A percentile compares a stretch with the other conserved stretches of the same genome.
phyloP scores from a whole-genome alignment of 495 filamentous ascomycete species.

The Hyaloscypha hepaticicola region DNA sequence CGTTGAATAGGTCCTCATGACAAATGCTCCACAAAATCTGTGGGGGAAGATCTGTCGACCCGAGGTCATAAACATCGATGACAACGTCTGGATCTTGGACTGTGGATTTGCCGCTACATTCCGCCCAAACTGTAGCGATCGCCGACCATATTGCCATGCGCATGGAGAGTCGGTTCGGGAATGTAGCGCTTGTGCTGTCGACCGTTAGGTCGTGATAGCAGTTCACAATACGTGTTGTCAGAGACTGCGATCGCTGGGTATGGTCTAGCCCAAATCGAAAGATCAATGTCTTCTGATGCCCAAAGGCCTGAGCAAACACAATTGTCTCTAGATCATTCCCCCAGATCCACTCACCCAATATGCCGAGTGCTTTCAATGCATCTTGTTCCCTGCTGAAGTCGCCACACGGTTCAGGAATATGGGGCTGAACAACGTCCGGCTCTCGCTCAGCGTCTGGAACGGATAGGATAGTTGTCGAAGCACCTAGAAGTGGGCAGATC shows the following conservation, averaged over 20 bases:
- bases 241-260: conserved; percentile 1
- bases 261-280: conserved; percentile 11
- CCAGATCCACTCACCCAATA: conserved; percentile 9
- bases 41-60: background rate
- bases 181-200: background rate
- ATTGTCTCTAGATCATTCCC: conserved; percentile 10
- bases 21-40: conserved; percentile 3
- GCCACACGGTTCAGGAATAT: conserved; percentile 5
- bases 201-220: conserved; percentile 15
- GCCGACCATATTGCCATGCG: conserved; percentile 10
- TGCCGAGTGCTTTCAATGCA: background rate
- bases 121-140: conserved; percentile 11
- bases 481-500: conserved; percentile 17
- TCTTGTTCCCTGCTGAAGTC: conserved; percentile 2
- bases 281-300: conserved; percentile 10
- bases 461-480: conserved; percentile 5
- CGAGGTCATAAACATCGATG: conserved; percentile 8
- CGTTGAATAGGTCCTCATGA: conserved; percentile 1
- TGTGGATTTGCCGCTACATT: conserved; percentile 5
- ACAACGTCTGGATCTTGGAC: conserved; percentile 4
- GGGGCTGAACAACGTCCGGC: background rate
- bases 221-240: conserved; percentile 13
- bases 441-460: background rate
- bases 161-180: conserved; percentile 7
- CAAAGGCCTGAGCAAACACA: background rate